Base-by-base conservation (phyloP, 1,284 basidiomycete genomes). In the Leccinum pachyderme region DNA sequence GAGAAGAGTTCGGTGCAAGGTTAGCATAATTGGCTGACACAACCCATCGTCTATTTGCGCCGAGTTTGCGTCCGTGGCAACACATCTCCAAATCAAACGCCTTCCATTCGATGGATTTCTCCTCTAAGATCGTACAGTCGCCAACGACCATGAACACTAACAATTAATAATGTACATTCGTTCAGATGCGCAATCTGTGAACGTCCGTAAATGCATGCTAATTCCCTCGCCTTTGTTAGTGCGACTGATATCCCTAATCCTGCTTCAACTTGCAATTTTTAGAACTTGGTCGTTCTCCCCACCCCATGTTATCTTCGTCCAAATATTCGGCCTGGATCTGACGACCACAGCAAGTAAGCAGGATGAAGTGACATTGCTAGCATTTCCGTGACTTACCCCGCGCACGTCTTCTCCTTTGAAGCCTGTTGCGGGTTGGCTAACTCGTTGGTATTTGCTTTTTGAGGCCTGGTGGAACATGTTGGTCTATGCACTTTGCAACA, bases 281-380 rank as follows among this genome's bases (percentile, higher is more conserved):
- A 3, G 49, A 35, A 41, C 43, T 65, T 53, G 52, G 51, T 6
- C 32, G 51, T 31, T 57, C 54, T 18, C 60, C 62, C 65, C 65
- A 69, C 3, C 64, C 64, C 64, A 63, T 67, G 49, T 70, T 54
- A 24, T 68, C 56, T 7, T 70, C 63, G 29, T 68, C 68, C 43
- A 66, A n/a, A 33, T 63, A 67, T 56, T 68, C 58, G 7, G 66
- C 66, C 43, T 56, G 54, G 39, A 54, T 18, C 67, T 69, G 50
- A 35, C 29, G n/a, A 18, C 22, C 11, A 45, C 32, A 8, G 6
- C 13, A 41, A 45, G 32, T 41, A 22, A 49, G 25, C 25, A 28
- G n/a, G 41, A 32, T 13, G 25, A n/a, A 46, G 27, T 18, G 1
- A 18, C 27, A 25, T 12, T 11, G 22, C n/a, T 13, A 9, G 5